Evolutionary conservation across 441 rosid genomes (phyloP), one percentile per base, ranked within the genome.

Genomic region (Populus trichocarpa): DNA sequence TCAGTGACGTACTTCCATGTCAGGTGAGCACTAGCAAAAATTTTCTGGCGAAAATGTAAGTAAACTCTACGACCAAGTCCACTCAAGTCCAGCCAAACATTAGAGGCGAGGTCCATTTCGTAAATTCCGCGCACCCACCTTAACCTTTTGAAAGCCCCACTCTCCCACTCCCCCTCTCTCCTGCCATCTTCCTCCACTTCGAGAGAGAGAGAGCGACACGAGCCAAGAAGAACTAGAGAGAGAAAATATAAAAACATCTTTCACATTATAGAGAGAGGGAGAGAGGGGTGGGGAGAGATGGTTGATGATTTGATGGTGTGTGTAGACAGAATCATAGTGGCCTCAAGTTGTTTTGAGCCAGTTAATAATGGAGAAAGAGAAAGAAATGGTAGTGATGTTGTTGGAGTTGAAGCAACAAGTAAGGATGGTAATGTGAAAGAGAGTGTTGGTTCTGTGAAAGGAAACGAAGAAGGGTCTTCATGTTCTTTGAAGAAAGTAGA

Each of bases 221-320:
- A 8, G 23, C 23, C 64, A 57, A 1, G 63, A 20, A 20, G 64
- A n/a, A 2, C 11, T 20, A 57, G 25, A 20, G 25, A 57, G 64
- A 57, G 64, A 57, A 20, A 57, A 11, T 57, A 7, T 20, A 20
- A 50, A 57, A 57, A 57, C 11, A 57, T 20, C 64, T 7, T 57
- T 57, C 65, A 8, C 63, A 18, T 57, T 57, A 57, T 20, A 57
- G 63, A 20, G 40, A 36, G 3, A 30, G 32, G 32, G 32, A 30
- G 4, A 30, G 59, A 5, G 59, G 20, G 59, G 59, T 50, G 59
- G 59, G 59, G 59, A 33, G 68, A 71, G 57, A 84, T 88, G 90
- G 89, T 82, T 81, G 90, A 85, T 50, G 91, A 87, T 72, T 83
- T 87, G 70, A 82, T 84, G 87, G 87, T 83, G 33, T 82, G 85